Conservation (phyloP, 345 rosid genomes). For the Eutrema yunnanense region DNA sequence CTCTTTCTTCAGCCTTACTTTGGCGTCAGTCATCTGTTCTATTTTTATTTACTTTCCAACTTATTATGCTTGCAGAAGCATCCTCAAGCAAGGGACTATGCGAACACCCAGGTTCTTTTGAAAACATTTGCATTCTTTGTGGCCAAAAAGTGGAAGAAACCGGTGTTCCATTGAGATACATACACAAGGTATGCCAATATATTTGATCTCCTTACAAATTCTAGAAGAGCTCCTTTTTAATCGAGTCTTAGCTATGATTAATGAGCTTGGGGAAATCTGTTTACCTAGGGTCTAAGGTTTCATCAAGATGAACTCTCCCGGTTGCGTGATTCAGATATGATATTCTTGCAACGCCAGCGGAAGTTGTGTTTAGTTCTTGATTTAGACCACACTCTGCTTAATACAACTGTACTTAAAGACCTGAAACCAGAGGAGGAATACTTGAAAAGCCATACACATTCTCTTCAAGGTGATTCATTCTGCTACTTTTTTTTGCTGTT, state of each 20-base stretch:
- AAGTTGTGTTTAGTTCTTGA: slow-evolving; percentile 83
- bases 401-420: slow-evolving; percentile 59
- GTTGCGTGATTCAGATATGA: slow-evolving; percentile 55
- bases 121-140: slow-evolving; percentile 62
- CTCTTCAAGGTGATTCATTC: slow-evolving; percentile 51
- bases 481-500: not conserved
- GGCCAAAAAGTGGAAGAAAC: slow-evolving; percentile 59
- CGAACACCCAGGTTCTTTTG: slow-evolving; percentile 74
- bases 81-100: slow-evolving; percentile 41
- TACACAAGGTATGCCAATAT: slow-evolving; percentile 53
- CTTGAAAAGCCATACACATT: slow-evolving; percentile 55
- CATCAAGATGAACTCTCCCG: slow-evolving; percentile 63
- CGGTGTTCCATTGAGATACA: slow-evolving; percentile 66
- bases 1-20: slow-evolving; percentile 8
- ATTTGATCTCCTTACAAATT: not conserved
- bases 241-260: not conserved
- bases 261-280: slow-evolving; percentile 3
- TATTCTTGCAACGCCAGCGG: slow-evolving; percentile 42
- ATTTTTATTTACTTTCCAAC: not conserved
- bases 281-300: slow-evolving; percentile 64
- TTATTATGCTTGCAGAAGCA: slow-evolving; percentile 37
- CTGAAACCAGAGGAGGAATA: slow-evolving; percentile 69
- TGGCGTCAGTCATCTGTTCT: not conserved
- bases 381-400: slow-evolving; percentile 82
- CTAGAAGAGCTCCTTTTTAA: not conserved